Conservation (phyloP, 768 basidiomycete genomes). For the Coprinopsis marcescibilis region DNA sequence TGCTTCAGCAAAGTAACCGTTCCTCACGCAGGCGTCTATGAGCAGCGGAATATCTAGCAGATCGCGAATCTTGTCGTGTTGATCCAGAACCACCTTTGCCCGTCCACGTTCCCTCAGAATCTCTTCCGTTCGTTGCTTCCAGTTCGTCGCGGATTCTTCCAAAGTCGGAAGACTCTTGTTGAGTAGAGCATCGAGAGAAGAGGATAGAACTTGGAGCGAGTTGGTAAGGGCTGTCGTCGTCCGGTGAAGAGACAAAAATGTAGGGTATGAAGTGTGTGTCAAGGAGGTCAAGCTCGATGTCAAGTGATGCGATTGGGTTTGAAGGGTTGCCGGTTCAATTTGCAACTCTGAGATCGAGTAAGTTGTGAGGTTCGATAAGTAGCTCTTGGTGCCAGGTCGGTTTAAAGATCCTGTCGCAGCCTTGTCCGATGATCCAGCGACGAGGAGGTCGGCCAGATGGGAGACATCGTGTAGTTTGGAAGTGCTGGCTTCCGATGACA, state of each 20-base stretch:
- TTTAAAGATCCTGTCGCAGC: slow-evolving; percentile 19
- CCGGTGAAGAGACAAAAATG: slow-evolving; percentile 83
- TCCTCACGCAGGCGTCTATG: slow-evolving; percentile 89
- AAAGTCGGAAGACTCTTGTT: slow-evolving; percentile 66
- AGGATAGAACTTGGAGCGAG: slow-evolving; percentile 69
- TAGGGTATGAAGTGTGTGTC: slow-evolving; percentile 86
- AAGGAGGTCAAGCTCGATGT: slow-evolving; percentile 86
- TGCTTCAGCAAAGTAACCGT: slow-evolving; percentile 89
- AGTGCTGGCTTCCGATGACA: slow-evolving; percentile 15
- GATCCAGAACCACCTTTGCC: slow-evolving; percentile 83
- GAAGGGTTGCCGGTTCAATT: slow-evolving; percentile 67
- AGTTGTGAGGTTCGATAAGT: slow-evolving; percentile 60
- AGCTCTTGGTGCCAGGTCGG: slow-evolving; percentile 35
- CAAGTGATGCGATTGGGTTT: slow-evolving; percentile 80
- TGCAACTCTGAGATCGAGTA: slow-evolving; percentile 65
- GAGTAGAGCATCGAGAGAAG: slow-evolving; percentile 67
- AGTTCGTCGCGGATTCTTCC: slow-evolving; percentile 65
- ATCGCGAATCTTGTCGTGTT: slow-evolving; percentile 90
- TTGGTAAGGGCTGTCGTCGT: slow-evolving; percentile 68
- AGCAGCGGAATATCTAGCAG: slow-evolving; percentile 86
- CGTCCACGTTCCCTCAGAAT: slow-evolving; percentile 72
- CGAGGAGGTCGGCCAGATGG: slow-evolving; percentile 25
- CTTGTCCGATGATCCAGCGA: slow-evolving; percentile 22
- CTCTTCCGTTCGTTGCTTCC: slow-evolving; percentile 65
- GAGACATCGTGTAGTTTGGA: slow-evolving; percentile 28